These are phyloP conservation scores for Colletotrichum navitas DNA, from an alignment of 2,329 filamentous ascomycete species.

Conservation along the genomic window DNA sequence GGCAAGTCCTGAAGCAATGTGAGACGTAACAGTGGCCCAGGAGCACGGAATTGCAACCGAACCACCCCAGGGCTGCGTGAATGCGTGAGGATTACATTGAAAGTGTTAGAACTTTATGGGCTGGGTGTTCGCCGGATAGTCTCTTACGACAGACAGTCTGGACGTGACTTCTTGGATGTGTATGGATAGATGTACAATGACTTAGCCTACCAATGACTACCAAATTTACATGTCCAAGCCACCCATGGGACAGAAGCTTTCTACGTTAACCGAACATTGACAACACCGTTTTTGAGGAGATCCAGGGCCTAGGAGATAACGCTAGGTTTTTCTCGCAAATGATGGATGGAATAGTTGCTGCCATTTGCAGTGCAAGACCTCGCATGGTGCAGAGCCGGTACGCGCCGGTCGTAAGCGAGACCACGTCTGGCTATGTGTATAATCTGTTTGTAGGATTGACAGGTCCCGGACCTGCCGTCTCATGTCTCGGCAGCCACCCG, in stretches of 20 bases:
- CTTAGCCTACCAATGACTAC: slow-evolving; percentile 23
- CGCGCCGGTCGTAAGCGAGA: background rate
- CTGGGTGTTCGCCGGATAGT: background rate
- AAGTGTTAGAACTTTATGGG: background rate
- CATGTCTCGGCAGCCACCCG: slow-evolving; percentile 10
- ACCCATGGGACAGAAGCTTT: background rate
- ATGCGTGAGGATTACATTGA: background rate
- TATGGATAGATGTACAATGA: slow-evolving; percentile 23
- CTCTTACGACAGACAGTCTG: background rate
- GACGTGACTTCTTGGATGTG: background rate
- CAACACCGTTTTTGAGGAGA: background rate
- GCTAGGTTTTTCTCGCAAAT: background rate
- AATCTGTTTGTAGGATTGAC: background rate
- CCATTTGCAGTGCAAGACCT: background rate
- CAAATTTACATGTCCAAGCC: slow-evolving; percentile 2
- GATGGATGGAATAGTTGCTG: background rate
- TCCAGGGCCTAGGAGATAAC: background rate
- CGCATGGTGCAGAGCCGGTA: background rate
- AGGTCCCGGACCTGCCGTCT: background rate
- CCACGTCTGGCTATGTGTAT: too few species aligned
- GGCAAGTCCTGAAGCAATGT: slow-evolving; percentile 10
- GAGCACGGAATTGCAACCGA: background rate
- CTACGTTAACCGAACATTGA: background rate
- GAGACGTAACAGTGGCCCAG: background rate
- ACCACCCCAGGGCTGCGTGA: background rate